Percentiles rank a stretch among this genome's conserved stretches.
These are phyloP conservation scores for Alternaria sp. DNA, from an alignment of 2,329 filamentous ascomycete species.

Conservation along the genomic window DNA sequence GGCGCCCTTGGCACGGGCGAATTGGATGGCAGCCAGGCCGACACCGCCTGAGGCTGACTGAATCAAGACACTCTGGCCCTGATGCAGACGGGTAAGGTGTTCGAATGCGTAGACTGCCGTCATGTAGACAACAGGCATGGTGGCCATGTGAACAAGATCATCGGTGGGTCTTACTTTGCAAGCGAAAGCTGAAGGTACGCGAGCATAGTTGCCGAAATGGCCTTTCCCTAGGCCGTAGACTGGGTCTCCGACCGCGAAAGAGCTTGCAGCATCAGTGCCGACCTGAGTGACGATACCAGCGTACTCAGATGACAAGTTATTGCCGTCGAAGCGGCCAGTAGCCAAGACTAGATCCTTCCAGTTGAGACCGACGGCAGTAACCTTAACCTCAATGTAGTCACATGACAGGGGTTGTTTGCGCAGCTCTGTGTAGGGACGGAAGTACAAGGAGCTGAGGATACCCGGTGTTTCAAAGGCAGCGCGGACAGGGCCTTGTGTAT, in stretches of 20 bases:
- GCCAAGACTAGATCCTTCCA: constrained; percentile 24
- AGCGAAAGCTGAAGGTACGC: constrained; percentile 10
- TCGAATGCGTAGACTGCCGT: constrained; percentile 11
- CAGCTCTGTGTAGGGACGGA: constrained; percentile 17
- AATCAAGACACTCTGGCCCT: constrained; percentile 21
- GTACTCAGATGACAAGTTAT: constrained; percentile 9
- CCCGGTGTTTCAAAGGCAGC: constrained; percentile 16
- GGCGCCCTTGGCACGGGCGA: constrained; percentile 19
- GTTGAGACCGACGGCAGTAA: constrained; percentile 26
- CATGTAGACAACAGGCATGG: constrained; percentile 7
- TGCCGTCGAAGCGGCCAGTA: constrained; percentile 23
- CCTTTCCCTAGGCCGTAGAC: constrained; percentile 18
- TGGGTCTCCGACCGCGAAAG: not conserved
- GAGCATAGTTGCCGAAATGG: constrained; percentile 27
- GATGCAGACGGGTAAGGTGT: not conserved
- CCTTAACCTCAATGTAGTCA: constrained; percentile 24
- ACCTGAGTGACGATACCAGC: constrained; percentile 20
- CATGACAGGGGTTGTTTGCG: constrained; percentile 14
- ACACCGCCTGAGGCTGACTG: constrained; percentile 19
- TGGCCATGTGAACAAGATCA: constrained; percentile 20
- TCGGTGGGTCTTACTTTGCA: constrained; percentile 10
- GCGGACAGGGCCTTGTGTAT: not conserved
- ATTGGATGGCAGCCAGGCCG: constrained; percentile 27
- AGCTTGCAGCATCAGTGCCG: constrained; percentile 12
- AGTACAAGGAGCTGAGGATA: constrained; percentile 29